Base-by-base conservation (phyloP, 2,329 filamentous ascomycete genomes). In the Dendrostoma leiphaemia region DNA sequence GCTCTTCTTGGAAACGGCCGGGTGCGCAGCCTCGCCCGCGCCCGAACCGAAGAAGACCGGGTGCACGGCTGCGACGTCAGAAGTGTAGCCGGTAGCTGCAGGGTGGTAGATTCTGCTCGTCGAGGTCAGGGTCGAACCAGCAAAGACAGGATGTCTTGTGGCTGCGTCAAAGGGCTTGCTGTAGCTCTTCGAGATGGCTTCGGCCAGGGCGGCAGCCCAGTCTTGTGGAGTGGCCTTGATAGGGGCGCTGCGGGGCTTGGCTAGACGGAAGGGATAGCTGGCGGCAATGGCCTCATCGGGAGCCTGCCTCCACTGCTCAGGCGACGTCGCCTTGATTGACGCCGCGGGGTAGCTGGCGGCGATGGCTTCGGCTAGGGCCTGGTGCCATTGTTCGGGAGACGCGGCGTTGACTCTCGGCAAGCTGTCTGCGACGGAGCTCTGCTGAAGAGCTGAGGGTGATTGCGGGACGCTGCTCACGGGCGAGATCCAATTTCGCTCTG, bases 331-430 rank as follows among this genome's bases (percentile, higher is more conserved):
- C 13, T 54, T 63, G 40, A 63, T 53, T 19, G 56, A 55, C 19
- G 63, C 34, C 13, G 60, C 51, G 35, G 64, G 67, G 19, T 63
- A 61, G 34, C 70, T 70, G 35, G 66, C 64, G 4, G 62, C 56
- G 23, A 72, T 58, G 17, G 73, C 71, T 47, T 68, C 57, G 4
- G 65, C 57, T 1, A 79, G 67, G 4, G 76, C 76, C 17, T 63
- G 62, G 8, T 65, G 63, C 71, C 71, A 74, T 29, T 34, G 29
- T 17, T 43, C 28, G 21, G 28, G 17, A 12, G 48, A n/a, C 13
- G 55, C 53, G 26, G 54, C 12, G 46, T 56, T 37, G 35, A 60
- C 61, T 15, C 50, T 45, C 6, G 60, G 63, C 38, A 66, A 66
- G 59, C 68, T 68, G 34, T 63, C 64, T 13, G 34, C 49, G n/a